Percentiles rank a stretch among this genome's conserved stretches.
These are phyloP conservation scores for Moesziomyces globuligerus DNA, from an alignment of 1,284 basidiomycete species.

Conservation along the genomic window DNA sequence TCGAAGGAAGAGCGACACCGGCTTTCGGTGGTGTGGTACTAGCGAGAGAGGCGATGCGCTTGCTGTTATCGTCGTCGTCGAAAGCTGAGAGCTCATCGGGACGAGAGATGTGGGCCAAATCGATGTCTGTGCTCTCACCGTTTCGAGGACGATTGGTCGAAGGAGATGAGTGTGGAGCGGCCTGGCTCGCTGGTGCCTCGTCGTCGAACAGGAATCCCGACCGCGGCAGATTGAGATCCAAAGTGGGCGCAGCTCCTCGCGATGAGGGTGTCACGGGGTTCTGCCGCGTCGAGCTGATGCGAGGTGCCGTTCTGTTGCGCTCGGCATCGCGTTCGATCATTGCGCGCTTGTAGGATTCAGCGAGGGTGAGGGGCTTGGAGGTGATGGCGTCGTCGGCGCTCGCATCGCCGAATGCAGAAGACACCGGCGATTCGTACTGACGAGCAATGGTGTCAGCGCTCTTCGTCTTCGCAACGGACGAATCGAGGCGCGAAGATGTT, in stretches of 20 bases:
- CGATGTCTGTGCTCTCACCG: not conserved
- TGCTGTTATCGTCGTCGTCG: conserved; percentile 1
- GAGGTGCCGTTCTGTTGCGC: conserved; percentile 10
- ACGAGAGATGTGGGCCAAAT: no score
- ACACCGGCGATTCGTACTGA: not conserved
- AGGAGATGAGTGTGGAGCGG: not conserved
- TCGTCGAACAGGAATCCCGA: conserved; percentile 38
- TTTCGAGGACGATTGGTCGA: not conserved
- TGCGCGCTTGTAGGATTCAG: conserved; percentile 36
- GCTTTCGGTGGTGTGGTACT: conserved; percentile 7
- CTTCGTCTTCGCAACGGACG: not conserved
- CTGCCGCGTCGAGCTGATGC: not conserved
- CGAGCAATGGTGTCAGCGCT: not conserved
- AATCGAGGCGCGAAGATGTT: not conserved
- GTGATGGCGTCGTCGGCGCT: conserved; percentile 9
- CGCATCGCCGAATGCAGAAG: not conserved
- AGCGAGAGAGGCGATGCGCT: conserved; percentile 6
- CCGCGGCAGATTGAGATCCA: conserved; percentile 43
- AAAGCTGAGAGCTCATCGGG: no score
- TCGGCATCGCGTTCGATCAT: conserved; percentile 36
- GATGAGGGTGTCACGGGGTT: not conserved
- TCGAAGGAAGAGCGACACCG: conserved; percentile 4
- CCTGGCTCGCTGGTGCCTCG: conserved; percentile 1
- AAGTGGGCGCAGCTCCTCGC: conserved; percentile 17
- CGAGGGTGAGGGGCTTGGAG: conserved; percentile 18